Percentiles rank a stretch among this genome's conserved stretches.
Evolutionary conservation across 2,329 filamentous ascomycete species (phyloP).

Genomic region (Amesomyces nigricolor): DNA sequence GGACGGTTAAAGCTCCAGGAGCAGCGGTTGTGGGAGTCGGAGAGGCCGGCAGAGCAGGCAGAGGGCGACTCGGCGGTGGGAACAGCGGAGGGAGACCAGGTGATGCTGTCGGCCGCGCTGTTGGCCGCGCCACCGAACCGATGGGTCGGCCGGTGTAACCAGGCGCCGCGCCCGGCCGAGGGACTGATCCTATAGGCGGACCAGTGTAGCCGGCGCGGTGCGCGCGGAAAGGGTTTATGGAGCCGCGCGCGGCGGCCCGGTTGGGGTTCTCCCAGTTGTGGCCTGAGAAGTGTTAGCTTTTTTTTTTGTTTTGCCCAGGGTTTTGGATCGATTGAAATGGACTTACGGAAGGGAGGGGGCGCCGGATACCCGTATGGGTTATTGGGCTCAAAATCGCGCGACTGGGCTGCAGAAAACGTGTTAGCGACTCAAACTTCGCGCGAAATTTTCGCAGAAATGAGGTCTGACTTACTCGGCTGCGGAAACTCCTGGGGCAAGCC

Average conservation of each 20-base stretch:
- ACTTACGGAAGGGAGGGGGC: slow-evolving; percentile 20
- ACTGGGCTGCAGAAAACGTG: not conserved
- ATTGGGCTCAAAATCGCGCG: slow-evolving; percentile 3
- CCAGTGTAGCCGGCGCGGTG: slow-evolving; percentile 7
- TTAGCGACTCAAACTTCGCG: not conserved
- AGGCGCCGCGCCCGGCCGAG: not conserved
- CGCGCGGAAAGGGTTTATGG: not conserved
- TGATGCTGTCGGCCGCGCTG: not conserved
- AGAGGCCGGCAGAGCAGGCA: not conserved
- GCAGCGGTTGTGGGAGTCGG: not conserved
- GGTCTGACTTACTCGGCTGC: not conserved
- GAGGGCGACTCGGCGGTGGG: not conserved
- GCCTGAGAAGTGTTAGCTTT: not conserved
- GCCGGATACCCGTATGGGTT: slow-evolving; percentile 10
- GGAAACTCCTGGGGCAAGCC: not conserved
- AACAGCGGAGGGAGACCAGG: no score
- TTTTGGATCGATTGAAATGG: not conserved
- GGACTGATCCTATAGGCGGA: slow-evolving; percentile 15
- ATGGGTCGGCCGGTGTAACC: slow-evolving; percentile 7
- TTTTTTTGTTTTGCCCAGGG: not conserved
- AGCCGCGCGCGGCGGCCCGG: not conserved
- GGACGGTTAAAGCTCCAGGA: no score
- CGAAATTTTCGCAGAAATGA: not conserved
- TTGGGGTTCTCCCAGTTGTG: slow-evolving; percentile 22
- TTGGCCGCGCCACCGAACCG: slow-evolving; percentile 13